phyloP scores from a whole-genome alignment of 2,329 filamentous ascomycete genomes.

The Pseudocercospora pini-densiflorae region DNA sequence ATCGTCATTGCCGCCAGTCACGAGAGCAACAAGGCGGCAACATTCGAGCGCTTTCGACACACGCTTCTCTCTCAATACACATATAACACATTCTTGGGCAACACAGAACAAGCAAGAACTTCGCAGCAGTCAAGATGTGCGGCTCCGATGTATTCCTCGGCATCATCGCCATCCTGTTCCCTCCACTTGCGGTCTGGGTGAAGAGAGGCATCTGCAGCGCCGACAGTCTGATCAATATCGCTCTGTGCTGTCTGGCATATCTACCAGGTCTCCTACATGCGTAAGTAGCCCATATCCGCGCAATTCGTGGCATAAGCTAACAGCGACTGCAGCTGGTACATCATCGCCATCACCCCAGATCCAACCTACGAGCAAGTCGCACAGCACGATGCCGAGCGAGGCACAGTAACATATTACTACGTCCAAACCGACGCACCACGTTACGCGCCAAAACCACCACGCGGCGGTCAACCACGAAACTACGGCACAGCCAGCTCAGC shows the following conservation, averaged over 20 bases:
- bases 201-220: constrained; percentile 91
- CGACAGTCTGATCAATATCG: constrained; percentile 93
- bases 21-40: constrained; percentile 19
- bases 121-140: constrained; percentile 55
- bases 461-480: constrained; percentile 30
- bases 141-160: constrained; percentile 65
- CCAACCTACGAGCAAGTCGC: constrained; percentile 66
- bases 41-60: constrained; percentile 8
- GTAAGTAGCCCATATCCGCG: neutral
- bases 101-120: neutral
- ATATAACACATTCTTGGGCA: neutral
- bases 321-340: constrained; percentile 72
- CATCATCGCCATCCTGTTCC: constrained; percentile 65
- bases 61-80: neutral
- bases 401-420: constrained; percentile 77
- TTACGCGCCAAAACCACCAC: constrained; percentile 26
- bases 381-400: constrained; percentile 61
- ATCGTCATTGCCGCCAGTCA: constrained; percentile 14
- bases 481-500: constrained; percentile 49
- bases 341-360: constrained; percentile 89
- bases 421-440: constrained; percentile 46
- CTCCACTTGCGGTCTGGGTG: constrained; percentile 77
- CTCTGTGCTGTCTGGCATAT: constrained; percentile 67
- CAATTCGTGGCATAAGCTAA: neutral
- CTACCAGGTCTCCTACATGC: constrained; percentile 89